phyloP scores from a whole-genome alignment of 2,329 filamentous ascomycete species.

The Didymellaceae sp. region DNA sequence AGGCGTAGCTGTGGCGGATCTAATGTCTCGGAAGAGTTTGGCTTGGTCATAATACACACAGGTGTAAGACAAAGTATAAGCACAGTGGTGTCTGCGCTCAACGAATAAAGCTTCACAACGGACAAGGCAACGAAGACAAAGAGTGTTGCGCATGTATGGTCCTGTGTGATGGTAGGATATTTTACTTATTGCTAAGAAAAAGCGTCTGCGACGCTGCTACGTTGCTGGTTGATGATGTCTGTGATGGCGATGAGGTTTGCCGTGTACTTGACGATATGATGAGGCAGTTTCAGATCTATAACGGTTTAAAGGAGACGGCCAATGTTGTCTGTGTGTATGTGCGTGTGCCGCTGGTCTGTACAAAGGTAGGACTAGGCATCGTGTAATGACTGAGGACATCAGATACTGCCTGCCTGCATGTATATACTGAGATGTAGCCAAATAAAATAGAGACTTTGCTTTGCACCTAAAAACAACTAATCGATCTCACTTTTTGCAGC shows the following conservation, averaged over 20 bases:
- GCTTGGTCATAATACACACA: no score
- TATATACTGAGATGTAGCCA: neutral
- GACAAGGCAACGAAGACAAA: neutral
- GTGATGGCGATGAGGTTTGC: conserved; percentile 24
- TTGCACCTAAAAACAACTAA: neutral
- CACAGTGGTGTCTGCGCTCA: no score
- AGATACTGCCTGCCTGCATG: neutral
- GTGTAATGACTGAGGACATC: no score
- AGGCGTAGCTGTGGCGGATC: no score
- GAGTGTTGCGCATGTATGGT: neutral
- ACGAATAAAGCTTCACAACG: no score
- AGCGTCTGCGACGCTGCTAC: conserved; percentile 28
- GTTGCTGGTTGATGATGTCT: conserved; percentile 28
- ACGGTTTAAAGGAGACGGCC: no score
- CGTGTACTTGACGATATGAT: neutral
- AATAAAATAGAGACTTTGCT: neutral
- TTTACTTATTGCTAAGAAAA: conserved; percentile 26
- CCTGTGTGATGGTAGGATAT: neutral
- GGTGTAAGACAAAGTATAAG: no score
- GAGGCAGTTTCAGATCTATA: no score
- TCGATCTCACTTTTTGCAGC: neutral
- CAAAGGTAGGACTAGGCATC: no score
- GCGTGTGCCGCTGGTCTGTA: no score
- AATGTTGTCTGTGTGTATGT: no score
- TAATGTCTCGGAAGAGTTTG: no score